Conservation (phyloP, 1,284 basidiomycete genomes). For the Cutaneotrichosporon spelunceum region DNA sequence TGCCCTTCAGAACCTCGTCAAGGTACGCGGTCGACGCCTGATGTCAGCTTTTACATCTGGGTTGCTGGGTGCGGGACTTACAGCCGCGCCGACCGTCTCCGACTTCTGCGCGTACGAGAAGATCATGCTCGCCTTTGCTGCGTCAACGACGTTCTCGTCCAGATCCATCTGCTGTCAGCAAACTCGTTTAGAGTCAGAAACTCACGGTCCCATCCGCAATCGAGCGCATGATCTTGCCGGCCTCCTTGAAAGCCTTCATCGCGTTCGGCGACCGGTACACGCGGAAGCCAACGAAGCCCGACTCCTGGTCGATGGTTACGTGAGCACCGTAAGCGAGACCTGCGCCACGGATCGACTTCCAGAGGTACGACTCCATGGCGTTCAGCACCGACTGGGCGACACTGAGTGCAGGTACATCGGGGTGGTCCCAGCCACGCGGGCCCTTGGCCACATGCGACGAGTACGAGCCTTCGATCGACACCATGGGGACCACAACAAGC, state of each 20-base stretch:
- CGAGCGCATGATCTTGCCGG: constrained; percentile 67
- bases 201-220: constrained; percentile 74
- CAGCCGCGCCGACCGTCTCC: constrained; percentile 74
- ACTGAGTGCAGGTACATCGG: constrained; percentile 77
- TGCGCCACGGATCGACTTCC: constrained; percentile 86
- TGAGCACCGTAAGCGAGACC: constrained; percentile 92
- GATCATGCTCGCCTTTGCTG: constrained; percentile 87
- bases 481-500: constrained; percentile 81
- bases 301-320: constrained; percentile 73
- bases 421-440: constrained; percentile 70
- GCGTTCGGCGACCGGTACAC: constrained; percentile 86
- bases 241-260: constrained; percentile 78
- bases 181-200: constrained; percentile 23
- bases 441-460: constrained; percentile 76
- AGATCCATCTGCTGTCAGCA: constrained; percentile 64
- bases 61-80: neutral
- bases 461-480: constrained; percentile 92
- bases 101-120: constrained; percentile 76
- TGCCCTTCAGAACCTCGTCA: constrained; percentile 79
- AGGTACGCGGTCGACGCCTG: constrained; percentile 70
- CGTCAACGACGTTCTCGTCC: constrained; percentile 79
- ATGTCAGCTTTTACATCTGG: neutral
- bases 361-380: constrained; percentile 90
- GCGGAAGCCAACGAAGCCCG: constrained; percentile 74
- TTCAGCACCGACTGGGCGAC: constrained; percentile 87